A percentile compares a stretch with the other conserved stretches of the same genome.
phyloP scores from a whole-genome alignment of 2,329 filamentous ascomycete genomes.

The Fusarium oligoseptatum region DNA sequence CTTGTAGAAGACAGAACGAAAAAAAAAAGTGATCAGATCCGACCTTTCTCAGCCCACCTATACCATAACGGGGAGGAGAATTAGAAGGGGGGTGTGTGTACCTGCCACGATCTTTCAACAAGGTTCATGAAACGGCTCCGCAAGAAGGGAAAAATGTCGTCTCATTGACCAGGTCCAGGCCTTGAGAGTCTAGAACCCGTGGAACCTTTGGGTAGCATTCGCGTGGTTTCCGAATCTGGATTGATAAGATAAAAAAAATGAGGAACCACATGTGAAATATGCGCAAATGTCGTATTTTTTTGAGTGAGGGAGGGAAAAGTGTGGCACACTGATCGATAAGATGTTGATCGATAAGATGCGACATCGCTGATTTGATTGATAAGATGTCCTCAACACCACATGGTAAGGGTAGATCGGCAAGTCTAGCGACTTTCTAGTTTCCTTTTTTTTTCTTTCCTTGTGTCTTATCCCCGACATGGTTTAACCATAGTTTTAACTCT shows the following conservation, averaged over 20 bases:
- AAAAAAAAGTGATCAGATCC: constrained; percentile 6
- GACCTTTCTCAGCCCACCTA: not conserved
- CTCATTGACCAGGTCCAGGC: constrained; percentile 4
- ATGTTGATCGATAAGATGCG: constrained; percentile 35
- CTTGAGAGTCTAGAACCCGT: constrained; percentile 2
- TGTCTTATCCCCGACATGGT: constrained; percentile 4
- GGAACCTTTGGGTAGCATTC: constrained; percentile 16
- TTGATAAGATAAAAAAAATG: constrained; percentile 14
- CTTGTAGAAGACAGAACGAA: not conserved
- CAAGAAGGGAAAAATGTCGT: constrained; percentile 6
- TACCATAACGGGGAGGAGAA: not conserved
- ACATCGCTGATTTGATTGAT: constrained; percentile 21
- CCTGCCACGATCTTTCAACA: not conserved
- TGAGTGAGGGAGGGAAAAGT: not conserved
- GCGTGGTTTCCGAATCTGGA: not conserved
- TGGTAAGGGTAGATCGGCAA: not conserved
- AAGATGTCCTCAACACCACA: constrained; percentile 16
- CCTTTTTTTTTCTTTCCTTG: not conserved
- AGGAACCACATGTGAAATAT: not conserved
- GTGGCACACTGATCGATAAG: constrained; percentile 20
- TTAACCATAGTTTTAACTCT: not conserved
- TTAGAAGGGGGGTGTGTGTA: not conserved
- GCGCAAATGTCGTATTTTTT: not conserved
- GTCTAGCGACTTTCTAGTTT: constrained; percentile 2
- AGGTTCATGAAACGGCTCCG: constrained; percentile 13